Evolutionary conservation across 1,139 yeast species (phyloP).

Genomic region (Yamadazyma atlantica): DNA sequence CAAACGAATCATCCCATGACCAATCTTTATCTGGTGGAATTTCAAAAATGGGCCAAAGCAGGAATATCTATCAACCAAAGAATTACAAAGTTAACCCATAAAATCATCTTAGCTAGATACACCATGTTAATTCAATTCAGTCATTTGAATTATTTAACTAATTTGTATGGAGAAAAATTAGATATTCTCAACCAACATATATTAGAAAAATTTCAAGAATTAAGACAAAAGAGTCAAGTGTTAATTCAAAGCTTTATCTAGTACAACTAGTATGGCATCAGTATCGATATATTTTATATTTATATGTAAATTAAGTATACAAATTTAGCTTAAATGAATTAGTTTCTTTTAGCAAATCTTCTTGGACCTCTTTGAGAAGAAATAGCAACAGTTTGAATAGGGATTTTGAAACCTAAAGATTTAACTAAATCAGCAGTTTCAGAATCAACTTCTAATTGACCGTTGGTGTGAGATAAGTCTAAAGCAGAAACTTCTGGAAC

Average conservation of each 20-base stretch:
- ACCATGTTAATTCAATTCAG: background rate
- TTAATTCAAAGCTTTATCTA: background rate
- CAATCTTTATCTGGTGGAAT: background rate
- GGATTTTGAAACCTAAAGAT: conserved; percentile 94
- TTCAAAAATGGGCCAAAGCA: no score
- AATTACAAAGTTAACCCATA: background rate
- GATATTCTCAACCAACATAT: background rate
- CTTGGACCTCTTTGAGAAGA: conserved; percentile 91
- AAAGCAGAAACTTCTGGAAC: conserved; percentile 99
- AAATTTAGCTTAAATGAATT: conserved; percentile 25
- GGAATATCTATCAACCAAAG: background rate
- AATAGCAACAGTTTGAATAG: conserved; percentile 87
- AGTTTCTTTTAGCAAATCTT: conserved; percentile 95
- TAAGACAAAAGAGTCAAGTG: background rate
- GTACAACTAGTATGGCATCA: no score
- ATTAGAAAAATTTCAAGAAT: background rate
- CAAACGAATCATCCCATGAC: no score
- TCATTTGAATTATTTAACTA: background rate
- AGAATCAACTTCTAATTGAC: conserved; percentile 95
- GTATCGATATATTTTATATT: conserved; percentile 1
- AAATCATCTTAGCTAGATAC: background rate
- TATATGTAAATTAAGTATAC: conserved; percentile 10
- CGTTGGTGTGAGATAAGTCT: conserved; percentile 95
- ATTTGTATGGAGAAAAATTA: background rate
- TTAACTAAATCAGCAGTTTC: conserved; percentile 97